These are phyloP conservation scores for Mycena sp. DNA, from an alignment of 1,284 basidiomycete species.

Conservation along the genomic window DNA sequence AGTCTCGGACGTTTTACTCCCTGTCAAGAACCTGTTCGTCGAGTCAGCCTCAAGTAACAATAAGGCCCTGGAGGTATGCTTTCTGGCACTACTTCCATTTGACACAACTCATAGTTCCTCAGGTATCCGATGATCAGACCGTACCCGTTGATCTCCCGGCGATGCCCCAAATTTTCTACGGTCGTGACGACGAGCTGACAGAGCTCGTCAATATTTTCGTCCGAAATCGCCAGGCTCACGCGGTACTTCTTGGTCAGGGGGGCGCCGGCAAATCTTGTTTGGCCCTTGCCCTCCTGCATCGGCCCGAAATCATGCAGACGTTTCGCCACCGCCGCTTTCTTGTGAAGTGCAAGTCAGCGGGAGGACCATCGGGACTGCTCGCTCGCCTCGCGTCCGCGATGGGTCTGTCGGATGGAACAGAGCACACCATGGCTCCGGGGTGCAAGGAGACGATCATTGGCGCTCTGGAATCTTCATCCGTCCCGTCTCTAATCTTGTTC, in stretches of 20 bases:
- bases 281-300: conserved; percentile 18
- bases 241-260: conserved; percentile 23
- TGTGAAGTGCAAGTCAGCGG: conserved; percentile 14
- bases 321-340: conserved; percentile 19
- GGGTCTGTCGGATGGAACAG: conserved; percentile 5
- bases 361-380: not conserved
- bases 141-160: conserved; percentile 21
- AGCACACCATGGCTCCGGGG: conserved; percentile 1
- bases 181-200: conserved; percentile 23
- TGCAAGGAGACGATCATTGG: conserved; percentile 14
- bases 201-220: conserved; percentile 19
- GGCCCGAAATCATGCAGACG: conserved; percentile 5
- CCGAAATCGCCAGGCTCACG: conserved; percentile 16
- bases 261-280: conserved; percentile 26
- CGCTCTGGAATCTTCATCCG: not conserved
- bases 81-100: not conserved
- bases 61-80: not conserved
- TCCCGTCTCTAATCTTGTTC: conserved; percentile 27
- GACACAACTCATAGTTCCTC: not conserved
- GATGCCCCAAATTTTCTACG: conserved; percentile 26
- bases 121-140: not conserved
- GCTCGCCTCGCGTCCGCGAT: conserved; percentile 13
- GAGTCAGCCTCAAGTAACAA: not conserved
- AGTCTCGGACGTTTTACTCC: conserved; percentile 9
- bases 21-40: conserved; percentile 15